Base-by-base conservation (phyloP, 371 early-diverging fungal species). In the Rhizomucor miehei region DNA sequence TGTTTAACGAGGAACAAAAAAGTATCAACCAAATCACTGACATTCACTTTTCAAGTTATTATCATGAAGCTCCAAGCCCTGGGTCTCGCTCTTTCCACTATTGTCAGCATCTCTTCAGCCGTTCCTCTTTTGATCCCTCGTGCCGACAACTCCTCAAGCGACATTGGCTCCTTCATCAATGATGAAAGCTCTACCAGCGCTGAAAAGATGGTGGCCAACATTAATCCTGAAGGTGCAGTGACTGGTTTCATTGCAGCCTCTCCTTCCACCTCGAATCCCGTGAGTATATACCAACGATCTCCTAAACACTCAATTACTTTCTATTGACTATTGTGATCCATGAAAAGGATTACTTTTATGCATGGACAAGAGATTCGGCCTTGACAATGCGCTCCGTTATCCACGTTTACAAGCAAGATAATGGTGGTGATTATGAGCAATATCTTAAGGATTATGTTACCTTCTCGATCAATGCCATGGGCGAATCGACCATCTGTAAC, bases 271-370 rank as follows among this genome's bases (percentile, higher is more conserved):
- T 43, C 43, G 12, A 35, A 77, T 1, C 92, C 91, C 1, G 51
- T 51, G 38, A 23, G 40, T 29, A 5, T 29, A 29, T 29, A 8
- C 29, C 3, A 29, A 29, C n/a, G n/a, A n/a, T n/a, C n/a, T n/a
- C 2, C 13, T 49, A 1, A 10, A 37, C 21, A 11, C 29, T 37
- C 20, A 14, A 16, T 16, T 43, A 43, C 13, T 16, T n/a, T n/a
- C 19, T 20, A 1, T 19, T 12, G 10, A 17, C 16, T 36, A 4
- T 19, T 37, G 49, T n/a, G n/a, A n/a, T n/a, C n/a, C n/a, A n/a
- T n/a, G n/a, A n/a, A n/a, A n/a, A n/a, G n/a, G 81, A 90, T 63
- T 92, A 92, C 73, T 90, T 73, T 40, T 92, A 86, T 58, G 59
- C 78, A n/a, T 92, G 93, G 93, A 77, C 81, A 6, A 75, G 93